Evolutionary conservation across 2,329 filamentous ascomycete genomes (phyloP), one percentile per base, ranked within the genome.

Genomic region (Colletotrichum liriopes): DNA sequence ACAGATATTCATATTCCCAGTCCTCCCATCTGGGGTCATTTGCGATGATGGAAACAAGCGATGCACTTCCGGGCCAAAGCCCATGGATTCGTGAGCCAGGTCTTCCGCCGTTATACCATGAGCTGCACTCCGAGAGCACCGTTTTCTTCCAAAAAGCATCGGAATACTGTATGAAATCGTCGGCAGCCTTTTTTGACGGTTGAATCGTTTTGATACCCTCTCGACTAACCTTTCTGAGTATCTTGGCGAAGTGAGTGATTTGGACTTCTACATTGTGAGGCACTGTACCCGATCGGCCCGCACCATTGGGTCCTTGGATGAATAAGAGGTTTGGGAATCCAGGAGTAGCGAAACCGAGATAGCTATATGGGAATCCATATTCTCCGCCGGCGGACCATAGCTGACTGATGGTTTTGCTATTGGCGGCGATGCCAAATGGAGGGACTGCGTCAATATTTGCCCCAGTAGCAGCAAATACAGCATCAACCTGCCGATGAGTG

Each of bases 101-200:
- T 8, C 82, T 82, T 0, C 90, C 90, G 14, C 92, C 90, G 71
- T 94, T 94, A 72, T 92, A 93, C 93, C 93, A 94, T 0, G 89
- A 92, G 49, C 88, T 90, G 78, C 92, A 94, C 64, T 91, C 89
- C 0, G 86, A 85, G 66, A 91, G 80, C 1, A 90, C 88, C 0
- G 88, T 90, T 23, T 79, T 84, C 0, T 81, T 78, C 75, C 90
- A 90, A 77, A 89, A 90, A 0, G 86, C 85, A 73, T 90, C 86
- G 26, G 83, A 84, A 78, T 91, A 92, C 61, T 87, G 86, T 16
- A 89, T 80, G 74, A 92, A 92, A 75, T 93, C 91, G 52, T 93
- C 91, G 0, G 92, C 83, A 0, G 92, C 92, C 35, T 84, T 82
- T 56, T 85, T 84, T 0, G 85, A 87, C 0, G 92, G 91, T 1